phyloP scores from a whole-genome alignment of 169 alveolate species.

The Plasmodium vinckei region DNA sequence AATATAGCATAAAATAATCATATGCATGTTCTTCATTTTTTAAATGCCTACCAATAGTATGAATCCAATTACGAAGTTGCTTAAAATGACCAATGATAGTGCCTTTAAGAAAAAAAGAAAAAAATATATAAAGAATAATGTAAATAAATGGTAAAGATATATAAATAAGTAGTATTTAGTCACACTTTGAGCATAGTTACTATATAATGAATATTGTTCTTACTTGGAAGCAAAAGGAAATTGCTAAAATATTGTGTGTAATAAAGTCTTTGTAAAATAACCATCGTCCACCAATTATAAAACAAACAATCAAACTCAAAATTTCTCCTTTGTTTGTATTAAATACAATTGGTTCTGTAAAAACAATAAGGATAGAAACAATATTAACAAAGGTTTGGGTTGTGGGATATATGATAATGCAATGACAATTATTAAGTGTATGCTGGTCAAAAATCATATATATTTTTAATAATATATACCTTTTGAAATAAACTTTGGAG shows the following conservation, averaged over 20 bases:
- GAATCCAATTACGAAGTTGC: slow-evolving; percentile 72
- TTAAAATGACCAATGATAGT: slow-evolving; percentile 62
- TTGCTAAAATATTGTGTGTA: slow-evolving; percentile 68
- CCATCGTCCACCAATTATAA: slow-evolving; percentile 63
- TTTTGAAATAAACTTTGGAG: slow-evolving; percentile 46
- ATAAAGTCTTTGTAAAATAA: slow-evolving; percentile 62
- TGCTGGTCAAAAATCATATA: background rate
- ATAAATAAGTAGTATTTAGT: too few species aligned
- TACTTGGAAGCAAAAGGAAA: slow-evolving; percentile 77
- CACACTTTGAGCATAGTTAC: too few species aligned
- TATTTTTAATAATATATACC: slow-evolving; percentile 30
- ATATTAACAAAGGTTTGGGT: background rate
- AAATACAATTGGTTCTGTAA: slow-evolving; percentile 62
- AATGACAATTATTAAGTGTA: too few species aligned
- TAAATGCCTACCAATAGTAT: slow-evolving; percentile 31
- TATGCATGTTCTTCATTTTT: background rate
- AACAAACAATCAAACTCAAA: slow-evolving; percentile 37
- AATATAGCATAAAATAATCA: background rate
- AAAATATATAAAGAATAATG: background rate
- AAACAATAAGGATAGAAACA: slow-evolving; percentile 11
- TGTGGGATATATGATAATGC: background rate
- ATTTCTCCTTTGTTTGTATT: slow-evolving; percentile 76
- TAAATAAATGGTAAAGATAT: too few species aligned
- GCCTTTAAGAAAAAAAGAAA: slow-evolving; percentile 28
- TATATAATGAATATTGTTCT: background rate